These are phyloP conservation scores for Discostella stelligeroides DNA, from an alignment of 108 stramenopile species.

Conservation along the genomic window DNA sequence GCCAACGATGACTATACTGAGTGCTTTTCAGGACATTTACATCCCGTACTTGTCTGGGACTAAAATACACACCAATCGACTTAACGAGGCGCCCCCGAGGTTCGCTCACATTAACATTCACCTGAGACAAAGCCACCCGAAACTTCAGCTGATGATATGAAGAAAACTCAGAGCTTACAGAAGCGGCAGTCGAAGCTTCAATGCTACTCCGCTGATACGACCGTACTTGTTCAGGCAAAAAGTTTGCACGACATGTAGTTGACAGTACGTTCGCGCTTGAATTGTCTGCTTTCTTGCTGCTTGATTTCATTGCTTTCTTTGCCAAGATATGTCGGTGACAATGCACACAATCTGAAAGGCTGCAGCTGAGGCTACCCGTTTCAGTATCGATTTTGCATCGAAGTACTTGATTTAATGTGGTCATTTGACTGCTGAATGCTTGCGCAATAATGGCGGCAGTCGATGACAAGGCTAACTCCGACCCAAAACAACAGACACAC, in stretches of 20 bases:
- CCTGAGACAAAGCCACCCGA: conserved; percentile 67
- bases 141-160: conserved; percentile 62
- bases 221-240: conserved; percentile 59
- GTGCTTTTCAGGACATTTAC: conserved; percentile 59
- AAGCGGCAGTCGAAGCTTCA: conserved; percentile 50
- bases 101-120: conserved; percentile 67
- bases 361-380: conserved; percentile 35
- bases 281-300: not conserved
- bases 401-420: not conserved
- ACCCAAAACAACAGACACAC: conserved; percentile 29
- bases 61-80: conserved; percentile 64
- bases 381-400: conserved; percentile 14
- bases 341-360: conserved; percentile 62
- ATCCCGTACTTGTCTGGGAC: conserved; percentile 60
- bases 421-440: conserved; percentile 30
- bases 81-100: conserved; percentile 81
- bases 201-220: conserved; percentile 58
- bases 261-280: conserved; percentile 22
- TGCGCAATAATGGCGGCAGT: conserved; percentile 20
- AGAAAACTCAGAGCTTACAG: conserved; percentile 69
- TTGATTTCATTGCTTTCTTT: conserved; percentile 17
- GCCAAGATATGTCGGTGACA: conserved; percentile 47
- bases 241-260: not conserved
- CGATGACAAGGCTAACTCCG: conserved; percentile 29
- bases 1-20: conserved; percentile 64